Evolutionary conservation across 345 rosid genomes (phyloP).

Genomic region (Salix caprea): DNA sequence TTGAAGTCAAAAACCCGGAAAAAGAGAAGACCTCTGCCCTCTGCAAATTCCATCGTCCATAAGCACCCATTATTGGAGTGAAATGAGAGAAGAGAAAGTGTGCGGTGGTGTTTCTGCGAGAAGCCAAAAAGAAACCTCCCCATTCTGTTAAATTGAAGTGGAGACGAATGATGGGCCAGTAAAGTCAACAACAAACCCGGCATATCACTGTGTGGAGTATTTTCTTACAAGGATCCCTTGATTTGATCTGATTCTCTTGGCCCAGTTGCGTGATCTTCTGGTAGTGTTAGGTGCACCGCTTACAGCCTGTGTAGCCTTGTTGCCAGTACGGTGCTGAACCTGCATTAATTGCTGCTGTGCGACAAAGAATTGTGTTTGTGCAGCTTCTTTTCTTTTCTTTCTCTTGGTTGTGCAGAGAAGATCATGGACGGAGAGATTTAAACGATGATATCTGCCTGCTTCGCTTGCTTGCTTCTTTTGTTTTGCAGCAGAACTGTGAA

Average conservation of each 20-base stretch:
- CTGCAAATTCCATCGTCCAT: neutral
- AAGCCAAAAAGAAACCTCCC: neutral
- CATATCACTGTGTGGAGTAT: neutral
- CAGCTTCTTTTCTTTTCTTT: neutral
- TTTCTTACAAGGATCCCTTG: constrained; percentile 10
- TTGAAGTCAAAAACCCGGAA: neutral
- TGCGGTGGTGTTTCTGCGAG: neutral
- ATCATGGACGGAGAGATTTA: neutral
- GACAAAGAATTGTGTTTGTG: neutral
- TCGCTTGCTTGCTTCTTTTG: neutral
- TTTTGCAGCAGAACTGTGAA: neutral
- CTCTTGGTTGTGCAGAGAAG: neutral
- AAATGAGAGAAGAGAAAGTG: neutral
- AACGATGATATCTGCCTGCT: neutral
- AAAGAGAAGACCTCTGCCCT: neutral
- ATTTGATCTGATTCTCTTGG: constrained; percentile 15
- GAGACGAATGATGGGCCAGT: neutral
- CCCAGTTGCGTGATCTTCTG: constrained; percentile 36
- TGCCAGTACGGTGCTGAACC: neutral
- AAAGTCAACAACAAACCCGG: neutral
- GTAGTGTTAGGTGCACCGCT: constrained; percentile 31
- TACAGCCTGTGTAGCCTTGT: neutral
- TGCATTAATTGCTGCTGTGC: neutral
- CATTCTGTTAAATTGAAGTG: neutral
- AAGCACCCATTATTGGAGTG: neutral